A percentile compares a stretch with the other conserved stretches of the same genome.
phyloP scores from a whole-genome alignment of 371 early-diverging fungal species.

The Blakeslea trispora region DNA sequence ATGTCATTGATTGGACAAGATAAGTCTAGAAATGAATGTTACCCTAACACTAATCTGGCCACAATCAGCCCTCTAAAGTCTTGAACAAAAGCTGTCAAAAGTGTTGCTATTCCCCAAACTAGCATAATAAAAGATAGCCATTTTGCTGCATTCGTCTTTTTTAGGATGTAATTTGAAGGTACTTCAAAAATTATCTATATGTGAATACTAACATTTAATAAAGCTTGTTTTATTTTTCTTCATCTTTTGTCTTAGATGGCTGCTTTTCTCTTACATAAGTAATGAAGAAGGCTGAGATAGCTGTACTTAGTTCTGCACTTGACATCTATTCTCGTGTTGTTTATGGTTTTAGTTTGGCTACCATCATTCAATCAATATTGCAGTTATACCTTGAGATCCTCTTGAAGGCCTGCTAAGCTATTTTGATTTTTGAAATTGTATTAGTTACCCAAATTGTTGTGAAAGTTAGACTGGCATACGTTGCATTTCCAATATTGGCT shows the following conservation, averaged over 20 bases:
- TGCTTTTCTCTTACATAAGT: slow-evolving; percentile 28
- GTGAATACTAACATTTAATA: not conserved
- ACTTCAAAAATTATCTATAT: slow-evolving; percentile 47
- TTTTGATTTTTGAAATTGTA: not conserved
- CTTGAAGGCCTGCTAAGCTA: slow-evolving; percentile 30
- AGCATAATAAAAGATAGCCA: slow-evolving; percentile 51
- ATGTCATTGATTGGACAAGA: no score
- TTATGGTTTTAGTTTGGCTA: slow-evolving; percentile 31
- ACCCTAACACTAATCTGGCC: slow-evolving; percentile 36
- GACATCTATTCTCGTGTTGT: slow-evolving; percentile 35
- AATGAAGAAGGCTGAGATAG: slow-evolving; percentile 37
- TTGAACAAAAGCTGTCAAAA: slow-evolving; percentile 30
- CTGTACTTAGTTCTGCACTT: slow-evolving; percentile 21
- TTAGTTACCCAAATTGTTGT: no score
- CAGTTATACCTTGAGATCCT: slow-evolving; percentile 19
- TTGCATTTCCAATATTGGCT: slow-evolving; percentile 42
- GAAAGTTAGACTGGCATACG: slow-evolving; percentile 15
- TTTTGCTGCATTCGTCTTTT: slow-evolving; percentile 33
- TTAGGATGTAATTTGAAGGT: slow-evolving; percentile 44
- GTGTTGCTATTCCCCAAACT: slow-evolving; percentile 43
- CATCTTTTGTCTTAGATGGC: not conserved
- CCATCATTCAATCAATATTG: not conserved
- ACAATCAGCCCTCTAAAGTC: slow-evolving; percentile 24
- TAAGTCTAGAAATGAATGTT: slow-evolving; percentile 2
- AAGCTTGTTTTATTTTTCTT: not conserved